phyloP scores from a whole-genome alignment of 1,284 basidiomycete genomes.

The Wolfiporia cocos region DNA sequence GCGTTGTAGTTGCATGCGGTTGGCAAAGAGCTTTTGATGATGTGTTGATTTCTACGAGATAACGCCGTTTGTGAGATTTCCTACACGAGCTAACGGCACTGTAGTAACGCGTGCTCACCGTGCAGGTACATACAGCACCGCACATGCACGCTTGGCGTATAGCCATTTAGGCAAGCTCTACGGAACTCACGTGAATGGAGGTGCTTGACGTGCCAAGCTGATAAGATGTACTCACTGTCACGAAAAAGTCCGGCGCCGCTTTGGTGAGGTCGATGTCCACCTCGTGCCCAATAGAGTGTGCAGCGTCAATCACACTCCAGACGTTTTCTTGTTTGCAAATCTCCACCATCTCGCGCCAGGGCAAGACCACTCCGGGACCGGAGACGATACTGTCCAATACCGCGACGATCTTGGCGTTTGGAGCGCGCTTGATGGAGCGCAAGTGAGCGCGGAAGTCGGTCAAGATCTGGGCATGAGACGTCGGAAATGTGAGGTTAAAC shows the following conservation, averaged over 20 bases:
- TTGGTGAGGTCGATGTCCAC: not conserved
- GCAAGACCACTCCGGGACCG: conserved; percentile 62
- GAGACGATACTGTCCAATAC: conserved; percentile 71
- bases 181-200: no score
- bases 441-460: conserved; percentile 1
- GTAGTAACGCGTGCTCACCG: conserved; percentile 34
- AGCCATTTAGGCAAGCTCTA: conserved; percentile 81
- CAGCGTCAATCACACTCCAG: conserved; percentile 69
- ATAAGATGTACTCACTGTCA: not conserved
- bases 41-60: conserved; percentile 58
- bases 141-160: conserved; percentile 59
- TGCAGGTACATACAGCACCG: conserved; percentile 71
- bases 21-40: conserved; percentile 68
- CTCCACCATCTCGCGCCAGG: conserved; percentile 71
- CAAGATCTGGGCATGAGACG: not conserved
- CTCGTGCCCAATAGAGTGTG: not conserved
- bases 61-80: conserved; percentile 58
- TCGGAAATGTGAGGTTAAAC: not conserved
- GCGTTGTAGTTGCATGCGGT: conserved; percentile 48
- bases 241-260: not conserved
- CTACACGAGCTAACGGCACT: conserved; percentile 25
- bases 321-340: conserved; percentile 60
- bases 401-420: conserved; percentile 46
- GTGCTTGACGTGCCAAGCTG: no score
- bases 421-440: not conserved